phyloP scores from a whole-genome alignment of 441 rosid genomes.

The Pelargonium myrrhifolium region DNA sequence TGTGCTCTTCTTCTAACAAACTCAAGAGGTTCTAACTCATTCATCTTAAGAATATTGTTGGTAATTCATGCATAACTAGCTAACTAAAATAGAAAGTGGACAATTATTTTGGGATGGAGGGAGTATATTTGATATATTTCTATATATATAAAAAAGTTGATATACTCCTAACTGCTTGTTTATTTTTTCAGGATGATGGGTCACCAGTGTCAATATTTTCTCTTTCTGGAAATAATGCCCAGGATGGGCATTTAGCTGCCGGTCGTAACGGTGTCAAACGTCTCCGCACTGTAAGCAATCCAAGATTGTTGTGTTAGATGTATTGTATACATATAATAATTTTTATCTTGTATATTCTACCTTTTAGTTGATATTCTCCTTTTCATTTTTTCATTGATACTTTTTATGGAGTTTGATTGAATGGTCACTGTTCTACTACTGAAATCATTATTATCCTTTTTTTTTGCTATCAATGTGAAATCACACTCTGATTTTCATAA shows the following conservation, averaged over 20 bases:
- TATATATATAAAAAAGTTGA: not conserved
- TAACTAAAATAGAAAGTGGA: no score
- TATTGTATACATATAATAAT: not conserved
- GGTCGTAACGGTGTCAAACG: slow-evolving; percentile 96
- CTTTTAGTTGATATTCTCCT: not conserved
- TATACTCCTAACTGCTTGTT: slow-evolving; percentile 3
- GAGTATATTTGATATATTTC: no score
- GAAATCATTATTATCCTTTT: not conserved
- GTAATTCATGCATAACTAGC: no score
- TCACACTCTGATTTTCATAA: not conserved
- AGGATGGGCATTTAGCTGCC: slow-evolving; percentile 87
- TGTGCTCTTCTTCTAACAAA: no score
- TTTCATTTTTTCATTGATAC: not conserved
- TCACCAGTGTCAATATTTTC: slow-evolving; percentile 81
- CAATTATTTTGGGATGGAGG: no score
- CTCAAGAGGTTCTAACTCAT: no score
- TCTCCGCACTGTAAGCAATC: slow-evolving; percentile 80
- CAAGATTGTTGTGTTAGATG: not conserved
- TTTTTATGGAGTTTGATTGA: not conserved
- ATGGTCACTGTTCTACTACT: not conserved
- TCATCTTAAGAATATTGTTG: no score
- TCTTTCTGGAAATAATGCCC: slow-evolving; percentile 68
- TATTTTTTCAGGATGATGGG: slow-evolving; percentile 73
- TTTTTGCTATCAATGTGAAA: not conserved
- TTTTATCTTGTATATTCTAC: not conserved